These are phyloP conservation scores for Jatropha podagrica DNA, from an alignment of 441 rosid genomes.

Conservation along the genomic window DNA sequence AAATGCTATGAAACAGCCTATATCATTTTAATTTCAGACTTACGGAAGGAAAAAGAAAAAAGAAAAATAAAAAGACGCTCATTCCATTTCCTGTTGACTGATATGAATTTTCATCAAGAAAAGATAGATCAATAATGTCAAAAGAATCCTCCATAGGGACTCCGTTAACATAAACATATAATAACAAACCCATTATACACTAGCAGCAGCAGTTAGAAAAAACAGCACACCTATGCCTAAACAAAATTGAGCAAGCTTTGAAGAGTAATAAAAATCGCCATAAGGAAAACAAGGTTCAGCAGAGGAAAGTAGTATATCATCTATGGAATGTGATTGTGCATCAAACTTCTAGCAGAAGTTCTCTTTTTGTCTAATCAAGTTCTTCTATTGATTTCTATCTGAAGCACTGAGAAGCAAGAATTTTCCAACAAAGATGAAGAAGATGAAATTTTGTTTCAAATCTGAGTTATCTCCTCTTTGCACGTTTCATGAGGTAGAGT, in stretches of 20 bases:
- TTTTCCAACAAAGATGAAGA: too few relatives aligned
- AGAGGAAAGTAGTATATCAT: not conserved
- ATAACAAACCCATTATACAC: not conserved
- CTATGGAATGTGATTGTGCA: not conserved
- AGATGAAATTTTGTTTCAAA: not conserved
- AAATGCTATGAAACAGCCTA: not conserved
- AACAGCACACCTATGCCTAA: not conserved
- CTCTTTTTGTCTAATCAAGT: not conserved
- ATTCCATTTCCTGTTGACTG: not conserved
- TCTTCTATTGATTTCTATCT: not conserved
- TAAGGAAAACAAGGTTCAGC: not conserved
- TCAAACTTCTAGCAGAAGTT: not conserved
- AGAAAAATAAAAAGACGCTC: not conserved
- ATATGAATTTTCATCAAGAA: not conserved
- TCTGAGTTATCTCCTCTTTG: not conserved
- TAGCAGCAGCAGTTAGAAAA: not conserved
- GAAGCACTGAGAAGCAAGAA: not conserved
- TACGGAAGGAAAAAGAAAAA: not conserved
- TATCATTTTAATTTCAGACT: not conserved
- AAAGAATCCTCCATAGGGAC: not conserved
- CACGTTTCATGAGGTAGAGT: conserved; percentile 7
- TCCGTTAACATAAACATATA: not conserved
- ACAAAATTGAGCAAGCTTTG: not conserved
- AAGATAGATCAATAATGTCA: not conserved
- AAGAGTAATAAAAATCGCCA: not conserved